Evolutionary conservation across 1,284 basidiomycete species (phyloP), one percentile per base, ranked within the genome.

Genomic region (Tylopilus orsonianus): DNA sequence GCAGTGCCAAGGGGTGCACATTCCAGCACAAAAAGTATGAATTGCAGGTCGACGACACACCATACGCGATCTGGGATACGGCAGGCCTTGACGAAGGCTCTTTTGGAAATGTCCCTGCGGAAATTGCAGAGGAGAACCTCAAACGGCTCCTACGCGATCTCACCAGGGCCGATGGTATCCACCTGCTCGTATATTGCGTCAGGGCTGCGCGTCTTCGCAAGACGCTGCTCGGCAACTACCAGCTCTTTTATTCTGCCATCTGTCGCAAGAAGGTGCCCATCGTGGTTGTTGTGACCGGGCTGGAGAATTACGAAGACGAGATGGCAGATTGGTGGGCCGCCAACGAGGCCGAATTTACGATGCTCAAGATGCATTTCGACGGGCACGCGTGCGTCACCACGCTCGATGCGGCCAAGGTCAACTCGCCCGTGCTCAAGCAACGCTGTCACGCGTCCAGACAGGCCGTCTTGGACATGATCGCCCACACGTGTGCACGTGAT

Each of bases 231-330:
- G 34, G 33, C 41, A 67, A 69, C 50, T 70, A 68, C 44, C 57
- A 64, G 44, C 47, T 68, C 46, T 68, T 68, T 54, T 66, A 68
- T 47, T 66, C 65, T 14, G 57, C 55, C 16, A 52, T 66, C 43
- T 70, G 63, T 54, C 54, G 64, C 32, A 64, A 58, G 38, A 62
- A 58, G 53, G 52, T 67, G 10, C 64, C 66, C 32, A 65, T 64
- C 43, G 66, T 65, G 40, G 44, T 37, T 18, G 48, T 64, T 26
- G 60, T 64, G 48, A 64, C 64, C 0, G 64, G 66, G 7, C 33
- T 64, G 41, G 62, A 64, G 51, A 64, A 57, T 35, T 42, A 62
- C 16, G 60, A 63, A n/a, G 47, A 26, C 8, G 46, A 65, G 36
- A 69, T 67, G 67, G 48, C 48, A 27, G 55, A 59, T 44, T 67